These are phyloP conservation scores for Polyplosphaeria fusca DNA, from an alignment of 495 filamentous ascomycete species.

Conservation along the genomic window DNA sequence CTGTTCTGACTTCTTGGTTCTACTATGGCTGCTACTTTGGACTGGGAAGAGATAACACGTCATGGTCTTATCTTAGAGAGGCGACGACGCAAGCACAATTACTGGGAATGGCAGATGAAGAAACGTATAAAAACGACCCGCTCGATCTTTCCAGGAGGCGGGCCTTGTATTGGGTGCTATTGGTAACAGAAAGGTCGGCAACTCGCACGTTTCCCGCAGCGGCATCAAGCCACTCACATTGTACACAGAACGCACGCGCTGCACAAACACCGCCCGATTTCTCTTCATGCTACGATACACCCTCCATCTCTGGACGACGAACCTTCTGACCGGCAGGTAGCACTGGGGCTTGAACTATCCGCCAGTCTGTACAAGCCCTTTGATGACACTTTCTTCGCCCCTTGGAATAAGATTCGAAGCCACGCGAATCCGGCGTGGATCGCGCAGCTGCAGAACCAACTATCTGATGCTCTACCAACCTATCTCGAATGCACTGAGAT, in stretches of 20 bases:
- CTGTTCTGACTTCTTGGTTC: conserved; percentile 75
- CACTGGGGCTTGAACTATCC: conserved; percentile 62
- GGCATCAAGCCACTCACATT: too few species aligned
- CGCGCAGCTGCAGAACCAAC: conserved; percentile 59
- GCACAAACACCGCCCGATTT: conserved; percentile 70
- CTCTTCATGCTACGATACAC: conserved; percentile 60
- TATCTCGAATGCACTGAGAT: conserved; percentile 63
- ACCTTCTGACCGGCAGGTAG: conserved; percentile 41
- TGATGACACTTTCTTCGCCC: conserved; percentile 63
- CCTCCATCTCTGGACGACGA: conserved; percentile 59
- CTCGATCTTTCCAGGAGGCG: conserved; percentile 54
- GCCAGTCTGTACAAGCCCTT: conserved; percentile 68
- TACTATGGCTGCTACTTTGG: conserved; percentile 73
- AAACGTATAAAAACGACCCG: conserved; percentile 50
- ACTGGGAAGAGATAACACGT: conserved; percentile 66
- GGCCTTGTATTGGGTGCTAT: conserved; percentile 69
- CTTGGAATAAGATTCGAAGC: conserved; percentile 68
- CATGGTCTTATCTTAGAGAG: conserved; percentile 71
- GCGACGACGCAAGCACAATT: conserved; percentile 59
- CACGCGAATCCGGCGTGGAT: conserved; percentile 60
- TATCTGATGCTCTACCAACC: conserved; percentile 60
- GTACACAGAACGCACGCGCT: conserved; percentile 67
- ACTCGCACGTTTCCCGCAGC: background rate
- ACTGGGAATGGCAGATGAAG: conserved; percentile 60
- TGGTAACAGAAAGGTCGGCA: conserved; percentile 65